Conservation (phyloP, 1,139 yeast species). For the Candida glucosophila region DNA sequence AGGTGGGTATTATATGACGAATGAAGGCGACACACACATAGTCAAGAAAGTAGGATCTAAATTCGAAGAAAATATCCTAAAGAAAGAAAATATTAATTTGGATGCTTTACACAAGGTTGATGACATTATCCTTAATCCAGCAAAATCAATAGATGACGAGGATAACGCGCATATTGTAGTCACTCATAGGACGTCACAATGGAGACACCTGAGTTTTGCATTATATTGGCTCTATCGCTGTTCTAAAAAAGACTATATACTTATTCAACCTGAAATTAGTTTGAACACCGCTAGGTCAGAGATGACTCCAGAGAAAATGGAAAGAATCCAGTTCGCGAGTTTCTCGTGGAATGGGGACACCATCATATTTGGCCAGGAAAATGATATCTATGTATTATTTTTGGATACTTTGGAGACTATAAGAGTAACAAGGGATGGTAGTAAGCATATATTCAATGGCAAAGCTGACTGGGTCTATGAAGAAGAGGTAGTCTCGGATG, state of each 20-base stretch:
- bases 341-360: slow-evolving; percentile 32
- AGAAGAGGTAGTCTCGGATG: slow-evolving; percentile 71
- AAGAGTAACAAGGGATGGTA: slow-evolving; percentile 63
- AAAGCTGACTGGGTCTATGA: slow-evolving; percentile 96
- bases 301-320: slow-evolving; percentile 6
- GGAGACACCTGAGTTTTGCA: slow-evolving; percentile 36
- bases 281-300: slow-evolving; percentile 3
- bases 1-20: slow-evolving; percentile 26
- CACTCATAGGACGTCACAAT: slow-evolving; percentile 22
- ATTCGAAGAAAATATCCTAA: slow-evolving; percentile 12
- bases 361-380: slow-evolving; percentile 27
- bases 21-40: slow-evolving; percentile 3
- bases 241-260: slow-evolving; percentile 11
- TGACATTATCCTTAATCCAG: slow-evolving; percentile 27
- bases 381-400: slow-evolving; percentile 34
- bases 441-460: slow-evolving; percentile 64
- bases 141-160: slow-evolving; percentile 17
- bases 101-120: slow-evolving; percentile 7
- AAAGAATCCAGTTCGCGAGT: slow-evolving; percentile 32
- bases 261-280: slow-evolving; percentile 16
- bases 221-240: slow-evolving; percentile 30
- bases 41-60: slow-evolving; percentile 13
- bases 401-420: slow-evolving; percentile 14
- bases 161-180: slow-evolving; percentile 24
- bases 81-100: slow-evolving; percentile 24